Conservation (phyloP, 2,329 filamentous ascomycete genomes). For the Fusarium graminum region DNA sequence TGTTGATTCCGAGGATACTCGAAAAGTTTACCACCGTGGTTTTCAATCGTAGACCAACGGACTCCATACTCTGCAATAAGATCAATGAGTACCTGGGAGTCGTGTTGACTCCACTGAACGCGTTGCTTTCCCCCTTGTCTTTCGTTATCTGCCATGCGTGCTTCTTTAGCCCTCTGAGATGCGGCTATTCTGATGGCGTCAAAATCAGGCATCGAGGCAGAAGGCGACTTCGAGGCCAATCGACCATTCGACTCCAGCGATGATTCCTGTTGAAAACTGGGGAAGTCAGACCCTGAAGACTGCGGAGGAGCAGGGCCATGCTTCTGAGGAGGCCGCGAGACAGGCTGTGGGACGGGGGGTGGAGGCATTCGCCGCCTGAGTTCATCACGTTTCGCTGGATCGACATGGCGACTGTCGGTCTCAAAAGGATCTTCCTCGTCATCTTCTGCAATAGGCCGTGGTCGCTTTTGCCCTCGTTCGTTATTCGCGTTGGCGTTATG, state of each 20-base stretch:
- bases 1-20: conserved; percentile 64
- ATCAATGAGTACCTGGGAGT: conserved; percentile 58
- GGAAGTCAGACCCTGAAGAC: conserved; percentile 25
- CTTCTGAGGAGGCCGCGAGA: conserved; percentile 11
- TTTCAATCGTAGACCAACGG: conserved; percentile 53
- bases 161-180: conserved; percentile 30
- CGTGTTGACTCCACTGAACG: conserved; percentile 58
- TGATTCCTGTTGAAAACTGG: conserved; percentile 48
- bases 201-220: conserved; percentile 26
- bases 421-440: conserved; percentile 50
- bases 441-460: conserved; percentile 20
- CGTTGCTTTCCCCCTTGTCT: conserved; percentile 45
- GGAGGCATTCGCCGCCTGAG: conserved; percentile 31
- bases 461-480: conserved; percentile 6
- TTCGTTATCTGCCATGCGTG: conserved; percentile 31
- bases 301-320: conserved; percentile 7
- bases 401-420: conserved; percentile 47
- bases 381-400: conserved; percentile 41
- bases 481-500: not conserved
- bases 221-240: not conserved
- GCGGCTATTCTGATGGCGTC: conserved; percentile 50
- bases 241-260: conserved; percentile 14
- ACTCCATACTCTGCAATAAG: conserved; percentile 54
- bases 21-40: conserved; percentile 53
- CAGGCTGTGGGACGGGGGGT: conserved; percentile 26